These are phyloP conservation scores for Metschnikowia shivogae DNA, from an alignment of 805 yeast genomes.

Conservation along the genomic window DNA sequence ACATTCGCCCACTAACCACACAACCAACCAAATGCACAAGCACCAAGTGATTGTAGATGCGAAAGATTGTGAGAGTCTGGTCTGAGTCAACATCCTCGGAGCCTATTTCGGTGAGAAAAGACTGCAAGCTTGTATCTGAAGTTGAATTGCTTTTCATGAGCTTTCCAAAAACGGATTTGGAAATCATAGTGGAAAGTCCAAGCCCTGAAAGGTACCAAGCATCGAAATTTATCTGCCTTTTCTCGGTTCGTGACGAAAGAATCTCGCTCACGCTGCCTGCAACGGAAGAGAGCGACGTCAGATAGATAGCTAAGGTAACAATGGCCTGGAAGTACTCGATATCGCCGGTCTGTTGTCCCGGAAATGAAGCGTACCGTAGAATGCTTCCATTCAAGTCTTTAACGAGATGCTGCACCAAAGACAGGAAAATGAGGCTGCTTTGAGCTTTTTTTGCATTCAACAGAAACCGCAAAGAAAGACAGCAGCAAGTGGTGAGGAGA, in stretches of 20 bases:
- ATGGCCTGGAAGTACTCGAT: conserved; percentile 67
- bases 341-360: conserved; percentile 17
- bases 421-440: conserved; percentile 32
- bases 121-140: conserved; percentile 4
- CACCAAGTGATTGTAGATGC: conserved; percentile 70
- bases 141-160: conserved; percentile 13
- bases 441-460: conserved; percentile 23
- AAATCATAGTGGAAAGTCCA: conserved; percentile 59
- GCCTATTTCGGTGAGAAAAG: conserved; percentile 10
- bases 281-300: conserved; percentile 52
- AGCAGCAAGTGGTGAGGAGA: conserved; percentile 63
- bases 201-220: conserved; percentile 66
- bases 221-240: conserved; percentile 44
- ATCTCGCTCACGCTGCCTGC: conserved; percentile 13
- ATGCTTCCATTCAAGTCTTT: conserved; percentile 46
- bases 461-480: conserved; percentile 54
- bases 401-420: conserved; percentile 43
- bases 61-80: conserved; percentile 50
- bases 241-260: not conserved
- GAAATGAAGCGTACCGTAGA: conserved; percentile 27
- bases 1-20: conserved; percentile 60
- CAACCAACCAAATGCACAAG: conserved; percentile 66
- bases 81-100: conserved; percentile 27
- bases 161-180: conserved; percentile 46
- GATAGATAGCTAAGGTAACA: conserved; percentile 61